These are phyloP conservation scores for Macrolepiota albuminosa DNA, from an alignment of 768 basidiomycete species.

Conservation along the genomic window DNA sequence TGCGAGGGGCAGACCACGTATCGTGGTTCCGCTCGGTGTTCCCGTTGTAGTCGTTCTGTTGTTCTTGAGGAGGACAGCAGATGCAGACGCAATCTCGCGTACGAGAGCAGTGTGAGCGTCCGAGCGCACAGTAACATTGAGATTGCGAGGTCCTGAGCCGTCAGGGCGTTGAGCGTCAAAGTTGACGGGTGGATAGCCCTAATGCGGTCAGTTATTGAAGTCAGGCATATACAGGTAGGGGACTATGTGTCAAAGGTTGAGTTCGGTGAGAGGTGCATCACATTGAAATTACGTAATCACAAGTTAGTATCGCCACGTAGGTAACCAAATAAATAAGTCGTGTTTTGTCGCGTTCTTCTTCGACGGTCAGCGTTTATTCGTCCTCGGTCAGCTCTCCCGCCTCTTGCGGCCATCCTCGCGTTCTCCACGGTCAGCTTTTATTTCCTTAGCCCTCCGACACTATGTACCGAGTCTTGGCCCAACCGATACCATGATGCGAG, in stretches of 20 bases:
- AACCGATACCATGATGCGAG: slow-evolving; percentile 43
- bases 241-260: no score
- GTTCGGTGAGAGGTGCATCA: no score
- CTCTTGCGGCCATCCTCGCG: no score
- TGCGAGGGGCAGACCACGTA: slow-evolving; percentile 39
- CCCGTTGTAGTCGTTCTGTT: slow-evolving; percentile 32
- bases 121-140: slow-evolving; percentile 38
- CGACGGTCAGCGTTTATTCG: no score
- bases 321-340: no score
- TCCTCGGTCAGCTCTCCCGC: no score
- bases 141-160: slow-evolving; percentile 40
- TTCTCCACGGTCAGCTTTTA: no score
- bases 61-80: slow-evolving; percentile 70
- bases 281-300: no score
- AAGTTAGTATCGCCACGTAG: no score
- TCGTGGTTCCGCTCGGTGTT: slow-evolving; percentile 26
- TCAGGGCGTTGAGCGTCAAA: slow-evolving; percentile 43
- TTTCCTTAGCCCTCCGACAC: no score
- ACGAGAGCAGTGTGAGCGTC: slow-evolving; percentile 45
- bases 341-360: no score
- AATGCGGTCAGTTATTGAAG: not conserved
- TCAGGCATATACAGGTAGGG: not conserved
- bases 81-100: slow-evolving; percentile 59
- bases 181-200: slow-evolving; percentile 43
- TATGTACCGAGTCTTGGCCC: slow-evolving; percentile 38